Conservation (phyloP, 768 basidiomycete genomes). For the Auriscalpium orientale region DNA sequence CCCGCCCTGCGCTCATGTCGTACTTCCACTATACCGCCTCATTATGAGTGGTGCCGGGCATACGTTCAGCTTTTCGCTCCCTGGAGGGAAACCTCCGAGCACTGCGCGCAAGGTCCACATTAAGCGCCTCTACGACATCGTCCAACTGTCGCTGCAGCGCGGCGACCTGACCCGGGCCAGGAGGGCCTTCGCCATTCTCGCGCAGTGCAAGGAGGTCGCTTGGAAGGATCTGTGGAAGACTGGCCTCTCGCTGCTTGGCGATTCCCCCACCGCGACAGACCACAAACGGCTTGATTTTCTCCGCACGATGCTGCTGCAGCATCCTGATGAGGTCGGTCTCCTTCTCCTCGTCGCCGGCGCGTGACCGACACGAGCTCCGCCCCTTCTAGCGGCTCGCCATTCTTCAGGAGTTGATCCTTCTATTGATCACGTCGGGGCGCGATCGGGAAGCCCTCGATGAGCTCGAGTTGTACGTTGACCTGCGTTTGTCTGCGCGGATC, state of each 20-base stretch:
- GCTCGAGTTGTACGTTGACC: conserved; percentile 62
- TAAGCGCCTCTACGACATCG: conserved; percentile 64
- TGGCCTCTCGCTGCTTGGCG: conserved; percentile 49
- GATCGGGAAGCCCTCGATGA: conserved; percentile 75
- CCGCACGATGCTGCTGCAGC: conserved; percentile 63
- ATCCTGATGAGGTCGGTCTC: conserved; percentile 49
- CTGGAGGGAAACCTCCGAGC: conserved; percentile 38
- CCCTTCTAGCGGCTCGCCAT: conserved; percentile 57
- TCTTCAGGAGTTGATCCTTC: conserved; percentile 66
- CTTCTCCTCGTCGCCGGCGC: conserved; percentile 2
- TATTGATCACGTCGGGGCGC: conserved; percentile 49
- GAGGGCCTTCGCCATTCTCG: conserved; percentile 67
- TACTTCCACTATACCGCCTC: not conserved
- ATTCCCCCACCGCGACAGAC: conserved; percentile 7
- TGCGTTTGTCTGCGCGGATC: not conserved
- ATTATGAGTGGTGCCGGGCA: conserved; percentile 23
- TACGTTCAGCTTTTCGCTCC: conserved; percentile 55
- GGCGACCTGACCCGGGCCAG: conserved; percentile 56
- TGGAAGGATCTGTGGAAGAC: conserved; percentile 70
- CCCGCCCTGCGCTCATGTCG: not conserved
- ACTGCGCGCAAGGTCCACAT: conserved; percentile 66
- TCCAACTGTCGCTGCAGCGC: conserved; percentile 64
- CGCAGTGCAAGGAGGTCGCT: conserved; percentile 68
- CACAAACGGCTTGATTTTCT: conserved; percentile 50
- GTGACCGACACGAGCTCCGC: not conserved